A percentile compares a stretch with the other conserved stretches of the same genome.
phyloP scores from a whole-genome alignment of 371 early-diverging fungal species.

The Conidiobolus incongruus region DNA sequence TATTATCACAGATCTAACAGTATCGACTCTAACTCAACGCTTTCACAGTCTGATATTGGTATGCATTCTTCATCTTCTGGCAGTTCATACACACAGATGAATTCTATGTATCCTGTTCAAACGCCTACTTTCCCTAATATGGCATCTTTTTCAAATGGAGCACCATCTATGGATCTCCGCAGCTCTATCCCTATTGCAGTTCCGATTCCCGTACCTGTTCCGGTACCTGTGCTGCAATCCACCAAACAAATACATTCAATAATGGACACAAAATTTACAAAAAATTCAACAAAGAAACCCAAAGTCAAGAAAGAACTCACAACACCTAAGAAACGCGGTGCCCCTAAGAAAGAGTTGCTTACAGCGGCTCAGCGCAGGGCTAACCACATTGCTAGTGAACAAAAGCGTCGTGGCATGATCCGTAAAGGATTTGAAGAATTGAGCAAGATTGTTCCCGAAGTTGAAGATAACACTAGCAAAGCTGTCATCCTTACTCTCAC shows the following conservation, averaged over 20 bases:
- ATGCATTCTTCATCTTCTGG: background rate
- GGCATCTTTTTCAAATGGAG: too few relatives aligned
- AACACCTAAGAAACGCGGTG: too few relatives aligned
- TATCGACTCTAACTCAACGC: background rate
- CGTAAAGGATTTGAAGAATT: conserved; percentile 61
- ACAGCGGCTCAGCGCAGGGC: conserved; percentile 84
- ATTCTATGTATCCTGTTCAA: background rate
- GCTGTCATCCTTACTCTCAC: conserved; percentile 24
- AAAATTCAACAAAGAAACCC: too few relatives aligned
- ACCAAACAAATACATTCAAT: too few relatives aligned
- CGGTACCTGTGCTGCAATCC: background rate
- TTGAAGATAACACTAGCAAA: conserved; percentile 29
- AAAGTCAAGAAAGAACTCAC: background rate
- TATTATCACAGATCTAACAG: too few relatives aligned
- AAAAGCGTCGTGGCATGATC: conserved; percentile 73
- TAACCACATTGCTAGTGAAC: conserved; percentile 86
- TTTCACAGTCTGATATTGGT: background rate
- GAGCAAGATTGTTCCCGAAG: conserved; percentile 51
- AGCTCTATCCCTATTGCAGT: background rate
- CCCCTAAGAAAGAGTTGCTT: conserved; percentile 30
- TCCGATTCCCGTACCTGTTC: background rate
- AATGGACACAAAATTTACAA: too few relatives aligned
- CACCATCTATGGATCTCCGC: too few relatives aligned
- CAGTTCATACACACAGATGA: background rate
- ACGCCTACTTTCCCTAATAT: too few relatives aligned